Percentiles rank a stretch among this genome's conserved stretches.
Conservation (phyloP, 305 asterid species). For the Fraxinus sp. region DNA sequence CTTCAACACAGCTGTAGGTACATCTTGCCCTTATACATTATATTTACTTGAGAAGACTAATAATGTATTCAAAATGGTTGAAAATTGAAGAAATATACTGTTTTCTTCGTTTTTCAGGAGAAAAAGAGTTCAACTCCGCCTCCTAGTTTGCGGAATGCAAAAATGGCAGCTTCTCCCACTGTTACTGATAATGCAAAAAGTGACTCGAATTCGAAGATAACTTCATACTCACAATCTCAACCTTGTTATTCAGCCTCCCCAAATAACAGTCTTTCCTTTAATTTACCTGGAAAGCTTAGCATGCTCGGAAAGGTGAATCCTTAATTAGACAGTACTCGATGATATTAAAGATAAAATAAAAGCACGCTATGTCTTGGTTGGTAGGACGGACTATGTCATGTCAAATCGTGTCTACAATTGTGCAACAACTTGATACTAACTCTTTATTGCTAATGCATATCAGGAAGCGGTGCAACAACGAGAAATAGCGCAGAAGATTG, state of each 20-base stretch:
- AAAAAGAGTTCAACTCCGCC: constrained; percentile 84
- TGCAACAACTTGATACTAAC: neutral
- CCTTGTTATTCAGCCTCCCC: constrained; percentile 39
- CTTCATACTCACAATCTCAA: constrained; percentile 36
- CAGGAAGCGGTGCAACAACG: constrained; percentile 92
- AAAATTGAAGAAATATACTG: neutral
- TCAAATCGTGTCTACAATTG: neutral
- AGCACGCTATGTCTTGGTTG: neutral
- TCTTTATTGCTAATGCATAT: neutral
- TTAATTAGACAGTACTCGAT: neutral
- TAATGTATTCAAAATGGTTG: neutral
- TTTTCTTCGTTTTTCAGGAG: constrained; percentile 40
- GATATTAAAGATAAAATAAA: neutral
- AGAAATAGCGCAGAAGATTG: constrained; percentile 79
- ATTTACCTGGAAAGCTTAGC: constrained; percentile 84
- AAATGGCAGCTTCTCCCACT: constrained; percentile 38
- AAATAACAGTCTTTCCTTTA: constrained; percentile 47
- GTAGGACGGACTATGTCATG: neutral
- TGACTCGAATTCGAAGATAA: constrained; percentile 31
- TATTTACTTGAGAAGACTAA: neutral
- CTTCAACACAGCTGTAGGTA: constrained; percentile 83
- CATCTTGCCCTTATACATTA: constrained; percentile 34
- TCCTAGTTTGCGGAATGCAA: constrained; percentile 52
- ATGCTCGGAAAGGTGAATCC: constrained; percentile 65
- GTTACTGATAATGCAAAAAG: constrained; percentile 32